Evolutionary conservation across 139 green algal genomes (phyloP).

Genomic region (Pedinophyceae sp.): DNA sequence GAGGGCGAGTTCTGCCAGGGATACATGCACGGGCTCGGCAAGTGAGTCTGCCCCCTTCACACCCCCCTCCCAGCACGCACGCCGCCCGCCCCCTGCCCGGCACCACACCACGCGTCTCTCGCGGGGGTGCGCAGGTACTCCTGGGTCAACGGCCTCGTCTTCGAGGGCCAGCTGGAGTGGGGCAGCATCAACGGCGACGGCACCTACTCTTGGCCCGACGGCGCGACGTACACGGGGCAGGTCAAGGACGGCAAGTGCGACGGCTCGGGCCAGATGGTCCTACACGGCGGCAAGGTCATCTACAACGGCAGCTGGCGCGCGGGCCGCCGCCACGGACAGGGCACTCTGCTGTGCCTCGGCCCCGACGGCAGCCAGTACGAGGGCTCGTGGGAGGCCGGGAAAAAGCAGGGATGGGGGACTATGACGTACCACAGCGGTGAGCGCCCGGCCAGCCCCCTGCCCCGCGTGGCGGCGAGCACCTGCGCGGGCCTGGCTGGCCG

Average conservation of each 20-base stretch:
- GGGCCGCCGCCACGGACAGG: slow-evolving; percentile 35
- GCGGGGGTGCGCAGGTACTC: background rate
- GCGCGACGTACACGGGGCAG: slow-evolving; percentile 22
- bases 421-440: background rate
- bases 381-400: slow-evolving; percentile 33
- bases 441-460: too few species aligned
- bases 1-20: background rate
- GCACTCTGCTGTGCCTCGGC: slow-evolving; percentile 24
- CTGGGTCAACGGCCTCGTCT: background rate
- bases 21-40: background rate
- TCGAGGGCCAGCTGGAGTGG: background rate
- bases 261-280: slow-evolving; percentile 25
- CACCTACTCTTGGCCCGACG: slow-evolving; percentile 22
- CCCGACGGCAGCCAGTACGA: slow-evolving; percentile 25
- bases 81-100: background rate
- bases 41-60: background rate
- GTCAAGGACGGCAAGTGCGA: slow-evolving; percentile 26
- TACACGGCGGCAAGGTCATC: slow-evolving; percentile 15
- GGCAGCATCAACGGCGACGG: background rate
- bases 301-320: slow-evolving; percentile 37
- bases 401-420: slow-evolving; percentile 22
- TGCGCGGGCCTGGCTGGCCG: too few species aligned
- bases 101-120: too few species aligned
- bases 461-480: too few species aligned
- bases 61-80: background rate